Evolutionary conservation across 129 eudicot genomes (phyloP).

Genomic region (Solidago caesia): DNA sequence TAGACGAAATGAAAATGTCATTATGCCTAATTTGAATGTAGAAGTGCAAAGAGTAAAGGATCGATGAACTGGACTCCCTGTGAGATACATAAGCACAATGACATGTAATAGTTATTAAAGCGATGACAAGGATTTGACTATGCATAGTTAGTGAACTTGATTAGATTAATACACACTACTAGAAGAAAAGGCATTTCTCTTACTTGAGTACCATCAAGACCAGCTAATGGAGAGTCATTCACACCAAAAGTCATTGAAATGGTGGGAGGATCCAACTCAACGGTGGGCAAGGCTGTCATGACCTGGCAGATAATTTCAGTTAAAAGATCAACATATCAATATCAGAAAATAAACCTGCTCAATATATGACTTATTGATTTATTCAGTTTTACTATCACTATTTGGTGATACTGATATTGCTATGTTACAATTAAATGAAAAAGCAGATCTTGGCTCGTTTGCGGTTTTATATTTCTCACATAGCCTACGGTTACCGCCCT

Average conservation of each 20-base stretch:
- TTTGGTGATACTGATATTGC: not conserved
- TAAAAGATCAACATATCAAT: not conserved
- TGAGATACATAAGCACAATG: not conserved
- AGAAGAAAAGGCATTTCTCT: constrained; percentile 26
- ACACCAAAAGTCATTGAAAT: constrained; percentile 99
- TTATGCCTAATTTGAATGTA: not conserved
- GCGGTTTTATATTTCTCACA: not conserved
- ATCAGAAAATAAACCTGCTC: constrained; percentile 6
- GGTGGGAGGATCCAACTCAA: constrained; percentile 96
- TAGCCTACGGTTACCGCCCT: not conserved
- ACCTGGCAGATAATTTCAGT: constrained; percentile 47
- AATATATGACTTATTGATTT: not conserved
- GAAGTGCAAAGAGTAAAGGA: constrained; percentile 3
- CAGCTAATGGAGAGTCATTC: constrained; percentile 98
- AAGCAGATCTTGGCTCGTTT: not conserved
- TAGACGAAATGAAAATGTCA: not conserved
- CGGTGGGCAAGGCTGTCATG: constrained; percentile 72
- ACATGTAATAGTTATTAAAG: not conserved
- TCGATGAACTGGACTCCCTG: not conserved
- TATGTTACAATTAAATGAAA: not conserved
- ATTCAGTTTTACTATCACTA: not conserved
- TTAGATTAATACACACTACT: constrained; percentile 1
- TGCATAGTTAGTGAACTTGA: constrained; percentile 7
- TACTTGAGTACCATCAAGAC: constrained; percentile 90
- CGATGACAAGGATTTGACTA: not conserved